A percentile compares a stretch with the other conserved stretches of the same genome.
Conservation (phyloP, 2,329 filamentous ascomycete genomes). For the Lachnellula hyalina region DNA sequence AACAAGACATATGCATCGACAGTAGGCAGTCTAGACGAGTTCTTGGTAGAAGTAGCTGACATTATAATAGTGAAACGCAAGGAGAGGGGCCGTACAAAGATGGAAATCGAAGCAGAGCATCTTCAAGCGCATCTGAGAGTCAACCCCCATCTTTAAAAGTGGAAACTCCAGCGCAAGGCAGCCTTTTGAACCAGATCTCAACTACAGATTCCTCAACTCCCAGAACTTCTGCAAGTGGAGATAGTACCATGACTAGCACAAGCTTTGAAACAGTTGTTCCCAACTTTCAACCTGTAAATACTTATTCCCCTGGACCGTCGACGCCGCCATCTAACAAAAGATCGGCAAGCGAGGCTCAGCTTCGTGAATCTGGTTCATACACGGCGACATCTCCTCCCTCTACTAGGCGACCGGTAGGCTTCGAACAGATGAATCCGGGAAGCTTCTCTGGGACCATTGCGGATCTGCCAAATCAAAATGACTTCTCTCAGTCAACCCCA, state of each 20-base stretch:
- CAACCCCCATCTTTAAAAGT: slow-evolving; percentile 18
- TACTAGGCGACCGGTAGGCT: slow-evolving; percentile 11
- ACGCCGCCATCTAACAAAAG: slow-evolving; percentile 13
- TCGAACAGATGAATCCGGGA: slow-evolving; percentile 9
- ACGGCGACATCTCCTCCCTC: slow-evolving; percentile 17
- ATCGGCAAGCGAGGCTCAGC: slow-evolving; percentile 17
- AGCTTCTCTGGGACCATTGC: not conserved
- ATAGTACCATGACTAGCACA: slow-evolving; percentile 20
- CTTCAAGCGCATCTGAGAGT: slow-evolving; percentile 25
- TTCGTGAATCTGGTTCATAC: slow-evolving; percentile 18
- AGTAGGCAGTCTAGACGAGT: slow-evolving; percentile 36
- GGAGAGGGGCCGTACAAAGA: slow-evolving; percentile 35
- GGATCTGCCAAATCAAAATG: slow-evolving; percentile 7
- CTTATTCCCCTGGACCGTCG: slow-evolving; percentile 13
- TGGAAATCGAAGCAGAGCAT: slow-evolving; percentile 24
- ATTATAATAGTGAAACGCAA: slow-evolving; percentile 38
- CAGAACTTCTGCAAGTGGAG: slow-evolving; percentile 20
- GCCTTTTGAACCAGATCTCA: slow-evolving; percentile 13
- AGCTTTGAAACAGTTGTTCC: slow-evolving; percentile 19
- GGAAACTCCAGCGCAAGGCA: slow-evolving; percentile 11
- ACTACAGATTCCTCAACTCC: slow-evolving; percentile 20
- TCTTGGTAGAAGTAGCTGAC: slow-evolving; percentile 12
- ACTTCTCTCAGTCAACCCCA: slow-evolving; percentile 9
- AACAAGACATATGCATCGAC: slow-evolving; percentile 49
- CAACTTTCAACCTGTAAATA: slow-evolving; percentile 20